Percentiles rank a stretch among this genome's conserved stretches.
Evolutionary conservation across 2,329 filamentous ascomycete species (phyloP).

Genomic region (Ceratocystis ficicola): DNA sequence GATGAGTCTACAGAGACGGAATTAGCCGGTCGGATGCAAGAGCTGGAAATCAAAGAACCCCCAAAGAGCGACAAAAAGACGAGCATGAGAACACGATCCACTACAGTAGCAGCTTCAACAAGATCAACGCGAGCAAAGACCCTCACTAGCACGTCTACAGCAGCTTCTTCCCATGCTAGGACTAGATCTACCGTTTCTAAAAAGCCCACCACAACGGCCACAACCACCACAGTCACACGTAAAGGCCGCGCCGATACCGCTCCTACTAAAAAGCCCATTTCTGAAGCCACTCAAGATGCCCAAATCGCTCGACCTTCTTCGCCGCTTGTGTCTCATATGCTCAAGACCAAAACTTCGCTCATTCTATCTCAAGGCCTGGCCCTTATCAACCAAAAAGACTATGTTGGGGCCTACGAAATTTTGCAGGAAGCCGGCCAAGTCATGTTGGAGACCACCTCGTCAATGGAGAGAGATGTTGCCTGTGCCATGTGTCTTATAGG

Average conservation of each 20-base stretch:
- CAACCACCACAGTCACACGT: not conserved
- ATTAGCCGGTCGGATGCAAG: slow-evolving; percentile 28
- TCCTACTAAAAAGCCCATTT: slow-evolving; percentile 2
- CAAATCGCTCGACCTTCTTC: not conserved
- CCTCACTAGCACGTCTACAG: slow-evolving; percentile 14
- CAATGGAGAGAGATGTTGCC: slow-evolving; percentile 43
- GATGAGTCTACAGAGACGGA: slow-evolving; percentile 15
- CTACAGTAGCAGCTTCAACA: slow-evolving; percentile 25
- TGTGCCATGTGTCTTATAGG: slow-evolving; percentile 56
- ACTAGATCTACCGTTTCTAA: not conserved
- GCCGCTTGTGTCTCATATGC: slow-evolving; percentile 20
- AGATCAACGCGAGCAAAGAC: slow-evolving; percentile 21
- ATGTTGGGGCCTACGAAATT: slow-evolving; percentile 44
- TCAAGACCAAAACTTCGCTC: slow-evolving; percentile 30
- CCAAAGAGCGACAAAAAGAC: not conserved
- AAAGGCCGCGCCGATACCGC: slow-evolving; percentile 1
- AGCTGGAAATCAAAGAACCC: slow-evolving; percentile 28
- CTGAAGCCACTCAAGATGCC: not conserved
- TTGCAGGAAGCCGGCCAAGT: slow-evolving; percentile 38
- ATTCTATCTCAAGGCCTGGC: slow-evolving; percentile 33
- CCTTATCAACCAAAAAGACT: slow-evolving; percentile 41
- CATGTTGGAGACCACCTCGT: slow-evolving; percentile 26
- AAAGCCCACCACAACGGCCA: not conserved
- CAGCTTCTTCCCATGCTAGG: not conserved
- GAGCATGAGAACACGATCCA: slow-evolving; percentile 16